Percentiles rank a stretch among this genome's conserved stretches.
These are phyloP conservation scores for Cryptococcus jaspeensis DNA, from an alignment of 1,284 basidiomycete species.

Conservation along the genomic window DNA sequence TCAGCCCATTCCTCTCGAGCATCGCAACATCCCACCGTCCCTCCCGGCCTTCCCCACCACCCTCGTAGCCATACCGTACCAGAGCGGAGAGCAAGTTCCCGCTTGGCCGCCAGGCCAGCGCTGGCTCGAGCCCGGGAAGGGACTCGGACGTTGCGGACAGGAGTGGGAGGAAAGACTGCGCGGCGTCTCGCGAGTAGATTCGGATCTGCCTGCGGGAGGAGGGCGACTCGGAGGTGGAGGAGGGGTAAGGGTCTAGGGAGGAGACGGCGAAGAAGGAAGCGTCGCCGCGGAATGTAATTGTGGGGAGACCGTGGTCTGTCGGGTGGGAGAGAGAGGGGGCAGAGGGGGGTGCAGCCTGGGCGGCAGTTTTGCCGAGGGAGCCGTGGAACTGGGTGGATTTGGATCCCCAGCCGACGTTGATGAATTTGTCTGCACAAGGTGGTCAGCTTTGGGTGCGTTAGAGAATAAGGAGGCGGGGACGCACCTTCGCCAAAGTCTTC, in stretches of 20 bases:
- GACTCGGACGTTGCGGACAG: conserved; percentile 84
- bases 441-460: background rate
- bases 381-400: conserved; percentile 98
- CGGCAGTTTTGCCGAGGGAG: conserved; percentile 84
- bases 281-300: conserved; percentile 91
- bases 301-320: conserved; percentile 70
- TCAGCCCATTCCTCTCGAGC: conserved; percentile 90
- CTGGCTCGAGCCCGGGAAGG: conserved; percentile 76
- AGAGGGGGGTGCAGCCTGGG: conserved; percentile 49
- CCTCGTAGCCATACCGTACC: conserved; percentile 75
- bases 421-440: conserved; percentile 67
- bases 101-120: conserved; percentile 81
- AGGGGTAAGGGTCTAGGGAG: conserved; percentile 56
- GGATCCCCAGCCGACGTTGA: conserved; percentile 97
- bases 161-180: conserved; percentile 56
- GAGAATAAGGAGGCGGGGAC: conserved; percentile 3
- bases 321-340: conserved; percentile 49
- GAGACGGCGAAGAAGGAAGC: conserved; percentile 85
- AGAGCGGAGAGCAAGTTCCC: conserved; percentile 81
- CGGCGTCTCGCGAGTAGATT: conserved; percentile 67
- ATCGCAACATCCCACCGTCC: conserved; percentile 83
- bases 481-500: conserved; percentile 81
- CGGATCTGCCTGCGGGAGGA: conserved; percentile 62
- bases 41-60: conserved; percentile 59
- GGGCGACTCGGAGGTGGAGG: conserved; percentile 7